Evolutionary conservation across 352 stramenopile genomes (phyloP), one percentile per base, ranked within the genome.

Genomic region (Phytopythium delawarense): DNA sequence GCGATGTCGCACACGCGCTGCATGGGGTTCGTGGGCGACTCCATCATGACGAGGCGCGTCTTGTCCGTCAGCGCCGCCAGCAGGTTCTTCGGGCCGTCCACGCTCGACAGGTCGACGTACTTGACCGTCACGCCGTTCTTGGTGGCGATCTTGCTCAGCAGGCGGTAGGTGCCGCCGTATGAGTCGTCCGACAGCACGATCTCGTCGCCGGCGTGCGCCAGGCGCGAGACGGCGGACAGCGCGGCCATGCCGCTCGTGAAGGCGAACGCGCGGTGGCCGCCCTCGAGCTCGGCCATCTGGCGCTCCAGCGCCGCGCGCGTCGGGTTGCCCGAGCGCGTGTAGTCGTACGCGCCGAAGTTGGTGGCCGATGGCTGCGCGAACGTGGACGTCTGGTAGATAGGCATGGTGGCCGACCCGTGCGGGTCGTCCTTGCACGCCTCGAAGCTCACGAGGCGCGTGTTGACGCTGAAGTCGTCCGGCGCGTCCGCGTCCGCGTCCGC

Each of bases 11-110:
- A 95, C 44, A 99, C 87, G 66, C 96, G 90, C 64, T 98, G 86
- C 76, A 96, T 98, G 12, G 96, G 97, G 73, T 99, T 99, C 2
- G 96, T 98, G 7, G 97, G 96, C 28, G 90, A 97, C 77, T 99
- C 97, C 64, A 98, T 94, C 95, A 97, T 98, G 49, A 99, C 85
- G 51, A 99, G 69, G 62, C 95, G 97, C 9, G 92, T 98, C 62
- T 88, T 89, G 57, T 74, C 59, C 30, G 77, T 77, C 30, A 93
- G 63, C 35, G 72, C 80, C 11, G 69, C 65, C 23, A 71, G 58
- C 21, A 95, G 65, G 59, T 89, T 86, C 66, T 91, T 91, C 2
- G 79, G 63, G 11, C 84, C 84, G 35, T 83, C 57, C 7, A 67
- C 63, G 30, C 88, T 83, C 23, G 87, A 94, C 39, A 97, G 67